phyloP scores from a whole-genome alignment of 2,329 filamentous ascomycete species.

The Phialocephala subalpina region DNA sequence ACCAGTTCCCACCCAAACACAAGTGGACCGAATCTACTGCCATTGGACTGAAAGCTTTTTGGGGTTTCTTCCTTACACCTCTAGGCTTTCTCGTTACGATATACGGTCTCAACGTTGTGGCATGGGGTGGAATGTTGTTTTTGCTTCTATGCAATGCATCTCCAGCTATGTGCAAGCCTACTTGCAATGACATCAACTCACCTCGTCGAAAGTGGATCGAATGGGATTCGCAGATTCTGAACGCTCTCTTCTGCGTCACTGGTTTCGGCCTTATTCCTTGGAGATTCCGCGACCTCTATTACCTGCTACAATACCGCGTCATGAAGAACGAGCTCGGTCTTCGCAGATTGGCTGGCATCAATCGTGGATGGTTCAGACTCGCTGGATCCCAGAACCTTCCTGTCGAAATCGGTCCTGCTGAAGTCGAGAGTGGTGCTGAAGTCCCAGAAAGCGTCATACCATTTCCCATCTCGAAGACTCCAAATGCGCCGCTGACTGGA shows the following conservation, averaged over 20 bases:
- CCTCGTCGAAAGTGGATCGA: conserved; percentile 87
- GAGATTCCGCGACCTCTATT: conserved; percentile 83
- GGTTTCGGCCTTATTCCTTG: conserved; percentile 86
- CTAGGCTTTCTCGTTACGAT: conserved; percentile 79
- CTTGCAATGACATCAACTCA: conserved; percentile 77
- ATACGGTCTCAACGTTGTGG: conserved; percentile 84
- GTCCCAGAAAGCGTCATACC: conserved; percentile 61
- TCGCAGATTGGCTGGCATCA: conserved; percentile 75
- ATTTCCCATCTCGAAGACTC: conserved; percentile 67
- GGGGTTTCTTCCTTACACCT: conserved; percentile 77
- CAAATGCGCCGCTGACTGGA: conserved; percentile 75
- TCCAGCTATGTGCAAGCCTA: conserved; percentile 75
- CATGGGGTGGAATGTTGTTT: conserved; percentile 93
- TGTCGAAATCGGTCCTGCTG: conserved; percentile 59
- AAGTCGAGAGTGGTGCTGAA: conserved; percentile 49
- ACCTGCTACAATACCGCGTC: conserved; percentile 70
- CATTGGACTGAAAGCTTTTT: conserved; percentile 68
- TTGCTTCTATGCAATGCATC: conserved; percentile 79
- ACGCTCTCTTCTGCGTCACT: conserved; percentile 86
- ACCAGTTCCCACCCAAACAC: conserved; percentile 70
- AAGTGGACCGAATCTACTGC: conserved; percentile 65
- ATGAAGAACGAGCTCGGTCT: conserved; percentile 62
- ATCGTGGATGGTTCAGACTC: conserved; percentile 79
- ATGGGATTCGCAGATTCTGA: conserved; percentile 83
- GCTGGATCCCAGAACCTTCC: conserved; percentile 69